Evolutionary conservation across 306 rosid genomes (phyloP), one percentile per base, ranked within the genome.

Genomic region (Ziziphus jujuba): DNA sequence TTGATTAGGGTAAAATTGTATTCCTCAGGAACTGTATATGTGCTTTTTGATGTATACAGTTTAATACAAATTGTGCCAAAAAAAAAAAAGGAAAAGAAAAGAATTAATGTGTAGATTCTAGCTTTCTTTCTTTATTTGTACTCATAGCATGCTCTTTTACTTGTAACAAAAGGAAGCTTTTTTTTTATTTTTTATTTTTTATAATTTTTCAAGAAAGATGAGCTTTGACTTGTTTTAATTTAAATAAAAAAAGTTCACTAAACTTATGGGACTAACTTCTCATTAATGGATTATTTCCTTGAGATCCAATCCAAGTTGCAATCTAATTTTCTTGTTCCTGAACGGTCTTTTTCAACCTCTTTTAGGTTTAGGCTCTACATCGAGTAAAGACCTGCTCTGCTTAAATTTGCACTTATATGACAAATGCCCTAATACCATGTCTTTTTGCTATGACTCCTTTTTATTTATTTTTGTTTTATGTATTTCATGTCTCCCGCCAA

Each of bases 341-440:
- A 58, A 58, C 1, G 5, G 2, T 5, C 0, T 58, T 58, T 1
- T 25, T 19, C 17, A 51, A 2, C 15, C 15, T 51, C 7, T 2
- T 51, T 51, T 51, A 51, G 48, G 5, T n/a, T 59, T 59, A 24
- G 31, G 49, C 38, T 59, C 47, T 31, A 59, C 64, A 28, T 6
- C 12, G 7, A 43, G 47, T 59, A 59, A 59, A 12, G 64, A 59
- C 19, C 7, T 59, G 22, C 0, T 45, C 23, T 0, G 33, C 33
- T 59, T 59, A 45, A 11, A 59, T 59, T 59, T 59, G 21, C 64
- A 59, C 22, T 28, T 59, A 59, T 59, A 31, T 9, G 47, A 59
- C 64, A 59, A 59, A 59, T 59, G 35, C 21, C 19, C 3, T 9
- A 59, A 59, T 31, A 35, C 9, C 21, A 59, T 2, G 5, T 59